A percentile compares a stretch with the other conserved stretches of the same genome.
Evolutionary conservation across 495 filamentous ascomycete genomes (phyloP).

Genomic region (Trichoderma virens): DNA sequence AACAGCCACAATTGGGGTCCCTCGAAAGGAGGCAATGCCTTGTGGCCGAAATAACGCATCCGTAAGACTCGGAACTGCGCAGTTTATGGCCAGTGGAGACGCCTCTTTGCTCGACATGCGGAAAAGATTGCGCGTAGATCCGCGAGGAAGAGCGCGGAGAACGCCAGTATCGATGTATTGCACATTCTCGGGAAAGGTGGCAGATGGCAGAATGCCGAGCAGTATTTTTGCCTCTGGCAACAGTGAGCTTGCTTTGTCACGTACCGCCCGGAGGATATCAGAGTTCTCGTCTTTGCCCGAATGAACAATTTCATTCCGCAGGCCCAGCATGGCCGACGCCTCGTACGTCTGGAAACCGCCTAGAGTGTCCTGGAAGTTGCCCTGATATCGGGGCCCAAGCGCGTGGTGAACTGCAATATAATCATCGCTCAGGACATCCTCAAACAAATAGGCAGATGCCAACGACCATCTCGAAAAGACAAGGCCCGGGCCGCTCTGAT

Average conservation of each 20-base stretch:
- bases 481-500: constrained; percentile 67
- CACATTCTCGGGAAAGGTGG: constrained; percentile 71
- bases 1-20: constrained; percentile 72
- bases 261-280: constrained; percentile 82
- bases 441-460: constrained; percentile 79
- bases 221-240: constrained; percentile 77
- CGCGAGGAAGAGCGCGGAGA: constrained; percentile 66
- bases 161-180: constrained; percentile 65
- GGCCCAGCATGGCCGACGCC: constrained; percentile 83
- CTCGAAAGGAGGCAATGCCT: constrained; percentile 73
- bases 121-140: constrained; percentile 63
- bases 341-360: constrained; percentile 95
- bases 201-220: constrained; percentile 71
- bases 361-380: constrained; percentile 92
- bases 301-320: constrained; percentile 86
- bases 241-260: constrained; percentile 69
- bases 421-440: constrained; percentile 84
- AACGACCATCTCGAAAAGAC: constrained; percentile 79
- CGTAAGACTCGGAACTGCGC: constrained; percentile 79
- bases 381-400: constrained; percentile 82
- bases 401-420: constrained; percentile 84
- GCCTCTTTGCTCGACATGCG: constrained; percentile 64
- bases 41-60: constrained; percentile 72
- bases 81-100: constrained; percentile 78
- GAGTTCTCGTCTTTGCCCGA: constrained; percentile 87